Evolutionary conservation across 1,284 basidiomycete species (phyloP).

Genomic region (Malassezia brasiliensis): DNA sequence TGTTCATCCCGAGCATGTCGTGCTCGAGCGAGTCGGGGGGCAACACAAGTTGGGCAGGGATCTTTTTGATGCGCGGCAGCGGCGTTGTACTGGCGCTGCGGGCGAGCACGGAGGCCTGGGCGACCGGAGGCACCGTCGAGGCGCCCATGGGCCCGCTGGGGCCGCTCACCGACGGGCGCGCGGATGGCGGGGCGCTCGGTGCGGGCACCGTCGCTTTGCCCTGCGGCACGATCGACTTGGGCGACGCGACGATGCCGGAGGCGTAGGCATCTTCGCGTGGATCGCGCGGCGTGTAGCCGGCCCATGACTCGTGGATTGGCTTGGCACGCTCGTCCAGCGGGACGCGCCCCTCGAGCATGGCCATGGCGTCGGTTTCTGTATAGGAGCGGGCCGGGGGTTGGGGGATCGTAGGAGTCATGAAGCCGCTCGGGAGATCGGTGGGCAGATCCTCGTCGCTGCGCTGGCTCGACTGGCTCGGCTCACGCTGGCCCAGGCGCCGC

Average conservation of each 20-base stretch:
- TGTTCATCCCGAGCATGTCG: slow-evolving; percentile 4
- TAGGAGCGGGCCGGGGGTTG: background rate
- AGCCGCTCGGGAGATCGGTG: background rate
- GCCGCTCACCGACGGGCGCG: background rate
- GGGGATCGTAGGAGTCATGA: background rate
- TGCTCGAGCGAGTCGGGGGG: slow-evolving; percentile 4
- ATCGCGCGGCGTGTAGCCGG: background rate
- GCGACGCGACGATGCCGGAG: background rate
- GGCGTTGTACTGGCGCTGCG: background rate
- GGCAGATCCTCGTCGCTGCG: background rate
- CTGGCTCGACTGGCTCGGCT: background rate
- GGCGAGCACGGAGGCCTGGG: background rate
- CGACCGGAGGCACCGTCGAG: background rate
- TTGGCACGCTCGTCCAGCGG: background rate
- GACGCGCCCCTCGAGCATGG: background rate
- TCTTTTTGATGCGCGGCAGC: background rate
- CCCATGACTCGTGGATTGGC: background rate
- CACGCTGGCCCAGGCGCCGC: background rate
- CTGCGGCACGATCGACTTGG: background rate
- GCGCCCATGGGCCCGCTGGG: background rate
- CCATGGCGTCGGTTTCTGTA: background rate
- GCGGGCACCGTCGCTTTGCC: background rate
- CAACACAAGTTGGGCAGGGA: background rate
- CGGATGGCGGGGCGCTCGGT: background rate
- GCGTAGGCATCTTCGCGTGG: background rate